Conservation (phyloP, 192 early-diverging fungal species). For the Geranomyces variabilis region DNA sequence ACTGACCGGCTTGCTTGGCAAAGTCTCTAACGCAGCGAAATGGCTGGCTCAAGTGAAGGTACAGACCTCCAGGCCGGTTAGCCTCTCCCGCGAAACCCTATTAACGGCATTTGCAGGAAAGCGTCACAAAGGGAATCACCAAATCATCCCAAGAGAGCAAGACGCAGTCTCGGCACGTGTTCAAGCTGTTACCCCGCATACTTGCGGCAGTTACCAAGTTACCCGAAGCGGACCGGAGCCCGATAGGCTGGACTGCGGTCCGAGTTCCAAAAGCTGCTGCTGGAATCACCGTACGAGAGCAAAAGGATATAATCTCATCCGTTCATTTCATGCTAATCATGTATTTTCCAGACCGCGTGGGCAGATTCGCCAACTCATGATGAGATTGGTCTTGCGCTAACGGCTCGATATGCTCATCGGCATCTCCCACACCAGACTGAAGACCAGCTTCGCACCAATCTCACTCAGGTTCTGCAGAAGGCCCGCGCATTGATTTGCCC, state of each 20-base stretch:
- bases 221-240: constrained; percentile 10
- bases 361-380: background rate
- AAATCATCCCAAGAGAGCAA: background rate
- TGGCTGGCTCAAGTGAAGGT: background rate
- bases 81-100: too few species aligned
- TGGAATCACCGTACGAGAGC: too few species aligned
- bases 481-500: background rate
- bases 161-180: background rate
- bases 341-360: background rate
- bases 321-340: too few species aligned
- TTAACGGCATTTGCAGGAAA: background rate
- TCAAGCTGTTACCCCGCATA: constrained; percentile 6
- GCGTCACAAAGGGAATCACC: background rate
- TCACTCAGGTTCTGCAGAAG: constrained; percentile 16
- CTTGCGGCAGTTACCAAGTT: background rate
- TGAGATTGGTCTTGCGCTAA: constrained; percentile 28
- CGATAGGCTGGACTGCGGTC: constrained; percentile 11
- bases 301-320: too few species aligned
- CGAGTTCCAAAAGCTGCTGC: background rate
- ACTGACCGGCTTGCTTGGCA: background rate
- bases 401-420: constrained; percentile 37
- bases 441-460: constrained; percentile 5
- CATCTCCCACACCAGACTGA: constrained; percentile 12
- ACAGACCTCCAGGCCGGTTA: too few species aligned
- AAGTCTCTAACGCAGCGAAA: background rate